Conservation (phyloP, 2,329 filamentous ascomycete species). For the Metarhizium sp. region DNA sequence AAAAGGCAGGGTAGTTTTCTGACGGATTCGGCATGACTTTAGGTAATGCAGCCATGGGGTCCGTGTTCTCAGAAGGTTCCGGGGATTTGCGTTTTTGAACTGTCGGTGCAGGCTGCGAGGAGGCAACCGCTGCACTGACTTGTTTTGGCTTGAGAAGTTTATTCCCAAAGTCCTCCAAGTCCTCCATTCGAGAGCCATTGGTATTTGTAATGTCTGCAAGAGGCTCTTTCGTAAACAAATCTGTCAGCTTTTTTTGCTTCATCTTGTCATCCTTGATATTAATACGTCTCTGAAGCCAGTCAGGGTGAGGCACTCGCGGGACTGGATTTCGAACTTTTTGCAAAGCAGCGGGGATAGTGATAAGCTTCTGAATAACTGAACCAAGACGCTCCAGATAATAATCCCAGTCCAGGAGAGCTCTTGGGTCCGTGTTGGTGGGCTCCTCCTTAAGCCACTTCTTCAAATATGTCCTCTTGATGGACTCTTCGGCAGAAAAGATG, state of each 20-base stretch:
- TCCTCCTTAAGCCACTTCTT: constrained; percentile 96
- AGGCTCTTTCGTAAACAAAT: constrained; percentile 67
- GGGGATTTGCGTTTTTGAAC: constrained; percentile 65
- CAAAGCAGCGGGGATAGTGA: constrained; percentile 93
- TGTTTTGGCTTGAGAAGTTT: constrained; percentile 58
- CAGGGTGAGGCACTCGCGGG: constrained; percentile 84
- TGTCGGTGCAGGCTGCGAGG: constrained; percentile 40
- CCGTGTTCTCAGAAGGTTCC: constrained; percentile 54
- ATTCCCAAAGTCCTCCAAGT: constrained; percentile 75
- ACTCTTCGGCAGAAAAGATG: constrained; percentile 90
- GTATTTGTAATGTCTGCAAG: constrained; percentile 64
- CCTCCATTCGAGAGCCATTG: constrained; percentile 44
- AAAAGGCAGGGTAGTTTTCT: constrained; percentile 78
- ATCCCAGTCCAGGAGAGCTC: constrained; percentile 87
- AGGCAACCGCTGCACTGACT: constrained; percentile 42
- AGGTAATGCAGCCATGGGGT: constrained; percentile 77
- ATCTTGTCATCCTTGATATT: constrained; percentile 93
- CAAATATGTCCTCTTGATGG: constrained; percentile 79
- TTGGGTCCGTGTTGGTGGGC: constrained; percentile 79
- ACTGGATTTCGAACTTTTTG: constrained; percentile 95
- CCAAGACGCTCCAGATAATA: constrained; percentile 95
- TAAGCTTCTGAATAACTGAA: constrained; percentile 96
- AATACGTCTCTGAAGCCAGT: constrained; percentile 92
- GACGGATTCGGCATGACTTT: constrained; percentile 75
- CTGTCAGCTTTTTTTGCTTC: constrained; percentile 98